Base-by-base conservation (phyloP, 345 rosid species). In the Citrus hindsii region DNA sequence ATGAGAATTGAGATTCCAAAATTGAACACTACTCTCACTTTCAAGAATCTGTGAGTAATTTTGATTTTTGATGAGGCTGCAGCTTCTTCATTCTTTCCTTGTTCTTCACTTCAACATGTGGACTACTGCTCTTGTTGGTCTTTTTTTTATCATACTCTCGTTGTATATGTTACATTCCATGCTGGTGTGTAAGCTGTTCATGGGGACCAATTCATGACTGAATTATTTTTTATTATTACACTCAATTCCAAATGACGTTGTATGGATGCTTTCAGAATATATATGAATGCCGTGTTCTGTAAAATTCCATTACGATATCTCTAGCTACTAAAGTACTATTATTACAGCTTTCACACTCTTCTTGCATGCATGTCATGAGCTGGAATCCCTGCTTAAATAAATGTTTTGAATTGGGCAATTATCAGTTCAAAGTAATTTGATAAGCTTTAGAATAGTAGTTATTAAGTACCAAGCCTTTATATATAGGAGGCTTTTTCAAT, bases 1-100 rank as follows among this genome's bases (percentile, higher is more conserved):
- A 64, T 78, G 60, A 73, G 83, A 79, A 83, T 82, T 78, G 60
- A 73, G 86, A 81, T 85, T 82, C 85, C 82, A 40, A 77, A 77
- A 55, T 71, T 70, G 46, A 72, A 55, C 42, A 2, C 22, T 13
- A 64, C 33, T 14, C 40, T 37, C 71, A 48, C 24, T 63, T 69
- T 62, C 65, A 72, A 67, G 64, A 70, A 78, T 25, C 51, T 58
- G 48, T 18, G 51, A 75, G 33, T 53, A 33, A 30, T 51, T 64
- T 30, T 67, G 67, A 62, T 46, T 46, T 46, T 46, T 46, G 18
- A 46, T 13, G 18, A 46, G 75, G 80, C 25, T 53, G 80, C 82
- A 46, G 51, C 51, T 79, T 87, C 90, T 83, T 68, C 46, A 51
- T 67, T 75, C 18, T 51, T 85, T 85, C 86, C 79, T 72, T 63